Evolutionary conservation across 345 rosid species (phyloP).

Genomic region (Firmiana major): DNA sequence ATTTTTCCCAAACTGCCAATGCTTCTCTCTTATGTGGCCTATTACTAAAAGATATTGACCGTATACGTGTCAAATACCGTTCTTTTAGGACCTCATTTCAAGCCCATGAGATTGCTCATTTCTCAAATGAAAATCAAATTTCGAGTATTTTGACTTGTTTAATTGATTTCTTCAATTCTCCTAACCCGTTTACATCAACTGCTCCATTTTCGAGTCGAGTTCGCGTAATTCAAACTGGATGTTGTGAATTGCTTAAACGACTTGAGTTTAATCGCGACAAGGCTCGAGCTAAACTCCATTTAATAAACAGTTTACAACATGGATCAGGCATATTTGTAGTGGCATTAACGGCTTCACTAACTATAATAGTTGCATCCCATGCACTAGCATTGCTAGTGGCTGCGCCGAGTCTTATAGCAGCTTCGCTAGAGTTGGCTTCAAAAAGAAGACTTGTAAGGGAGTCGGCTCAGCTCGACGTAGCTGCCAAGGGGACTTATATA

Average conservation of each 20-base stretch:
- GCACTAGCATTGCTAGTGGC: conserved; percentile 66
- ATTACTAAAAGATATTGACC: conserved; percentile 49
- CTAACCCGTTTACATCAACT: conserved; percentile 31
- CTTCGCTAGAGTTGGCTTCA: conserved; percentile 33
- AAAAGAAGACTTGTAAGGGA: conserved; percentile 34
- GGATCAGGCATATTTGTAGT: conserved; percentile 58
- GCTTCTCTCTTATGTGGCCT: conserved; percentile 54
- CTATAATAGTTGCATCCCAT: conserved; percentile 57
- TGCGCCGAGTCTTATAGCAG: conserved; percentile 46
- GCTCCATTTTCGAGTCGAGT: conserved; percentile 30
- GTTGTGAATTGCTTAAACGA: conserved; percentile 42
- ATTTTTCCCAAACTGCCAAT: conserved; percentile 54
- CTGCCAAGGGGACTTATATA: conserved; percentile 80
- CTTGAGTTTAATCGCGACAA: conserved; percentile 53
- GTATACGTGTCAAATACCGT: conserved; percentile 34
- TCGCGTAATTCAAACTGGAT: conserved; percentile 29
- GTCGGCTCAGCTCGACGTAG: conserved; percentile 54
- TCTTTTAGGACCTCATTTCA: conserved; percentile 31
- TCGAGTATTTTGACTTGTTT: conserved; percentile 17
- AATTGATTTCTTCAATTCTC: conserved; percentile 26
- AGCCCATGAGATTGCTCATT: background rate
- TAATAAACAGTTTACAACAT: conserved; percentile 34
- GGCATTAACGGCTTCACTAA: conserved; percentile 57
- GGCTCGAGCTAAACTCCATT: conserved; percentile 40
- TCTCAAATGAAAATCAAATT: background rate